phyloP scores from a whole-genome alignment of 495 filamentous ascomycete species.

The Aspergillus bridgeri region DNA sequence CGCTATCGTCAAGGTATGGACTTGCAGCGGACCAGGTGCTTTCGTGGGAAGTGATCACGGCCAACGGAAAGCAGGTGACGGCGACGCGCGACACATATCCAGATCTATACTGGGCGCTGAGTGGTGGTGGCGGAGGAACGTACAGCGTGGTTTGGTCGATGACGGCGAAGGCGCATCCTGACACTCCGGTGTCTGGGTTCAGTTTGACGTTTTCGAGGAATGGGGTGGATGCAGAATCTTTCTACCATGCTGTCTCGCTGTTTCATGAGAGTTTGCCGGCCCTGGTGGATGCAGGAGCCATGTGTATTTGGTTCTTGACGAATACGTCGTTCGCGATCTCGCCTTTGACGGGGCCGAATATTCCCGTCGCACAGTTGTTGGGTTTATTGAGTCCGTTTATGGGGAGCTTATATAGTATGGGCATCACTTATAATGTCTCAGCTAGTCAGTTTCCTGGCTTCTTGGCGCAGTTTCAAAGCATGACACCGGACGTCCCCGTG shows the following conservation, averaged over 20 bases:
- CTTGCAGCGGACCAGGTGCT: constrained; percentile 62
- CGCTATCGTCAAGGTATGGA: constrained; percentile 50
- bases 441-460: constrained; percentile 39
- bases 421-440: constrained; percentile 25
- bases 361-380: constrained; percentile 25
- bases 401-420: constrained; percentile 23
- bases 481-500: constrained; percentile 36
- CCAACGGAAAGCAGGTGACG: constrained; percentile 43
- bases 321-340: constrained; percentile 44
- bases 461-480: constrained; percentile 42
- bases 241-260: constrained; percentile 37
- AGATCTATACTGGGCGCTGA: constrained; percentile 67
- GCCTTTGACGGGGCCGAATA: constrained; percentile 35
- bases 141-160: constrained; percentile 60
- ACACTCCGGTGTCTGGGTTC: constrained; percentile 30
- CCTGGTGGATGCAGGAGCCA: constrained; percentile 52
- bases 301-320: constrained; percentile 49
- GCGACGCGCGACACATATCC: constrained; percentile 52
- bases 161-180: constrained; percentile 44
- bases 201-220: constrained; percentile 29
- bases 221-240: constrained; percentile 34
- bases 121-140: constrained; percentile 62
- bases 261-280: constrained; percentile 40
- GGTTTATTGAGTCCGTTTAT: constrained; percentile 30
- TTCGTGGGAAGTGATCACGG: constrained; percentile 59